Evolutionary conservation across 305 asterid genomes (phyloP).

Genomic region (Fraxinus platypoda): DNA sequence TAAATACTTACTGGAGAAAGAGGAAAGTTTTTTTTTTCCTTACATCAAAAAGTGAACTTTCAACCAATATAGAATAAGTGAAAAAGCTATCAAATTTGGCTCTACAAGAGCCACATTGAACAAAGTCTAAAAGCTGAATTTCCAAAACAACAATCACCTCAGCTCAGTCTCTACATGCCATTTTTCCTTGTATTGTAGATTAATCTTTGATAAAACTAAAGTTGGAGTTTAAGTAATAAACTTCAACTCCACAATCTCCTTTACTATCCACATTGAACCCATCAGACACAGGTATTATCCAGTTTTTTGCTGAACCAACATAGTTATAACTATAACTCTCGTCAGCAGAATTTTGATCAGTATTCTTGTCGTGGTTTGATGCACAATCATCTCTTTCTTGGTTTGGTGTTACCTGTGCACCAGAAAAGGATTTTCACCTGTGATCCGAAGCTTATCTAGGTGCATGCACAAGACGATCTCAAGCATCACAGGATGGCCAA

Average conservation of each 20-base stretch:
- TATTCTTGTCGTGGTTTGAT: constrained; percentile 31
- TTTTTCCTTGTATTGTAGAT: too few relatives aligned
- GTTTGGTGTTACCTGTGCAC: constrained; percentile 16
- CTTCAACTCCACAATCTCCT: too few relatives aligned
- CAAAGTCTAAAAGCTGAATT: neutral
- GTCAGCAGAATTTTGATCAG: constrained; percentile 47
- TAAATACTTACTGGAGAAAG: neutral
- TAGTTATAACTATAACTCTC: constrained; percentile 50
- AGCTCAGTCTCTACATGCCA: neutral
- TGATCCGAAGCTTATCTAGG: too few relatives aligned
- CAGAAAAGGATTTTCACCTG: too few relatives aligned
- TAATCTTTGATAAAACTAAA: too few relatives aligned
- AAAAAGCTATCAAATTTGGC: neutral
- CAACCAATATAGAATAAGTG: neutral
- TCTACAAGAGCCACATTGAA: neutral
- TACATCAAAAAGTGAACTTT: neutral
- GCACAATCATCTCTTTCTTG: constrained; percentile 37
- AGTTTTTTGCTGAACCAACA: constrained; percentile 66
- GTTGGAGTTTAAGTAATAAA: too few relatives aligned
- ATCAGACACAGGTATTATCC: constrained; percentile 66
- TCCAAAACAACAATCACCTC: neutral
- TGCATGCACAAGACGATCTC: too few relatives aligned
- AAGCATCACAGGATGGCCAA: too few relatives aligned
- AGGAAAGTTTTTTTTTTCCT: too few relatives aligned
- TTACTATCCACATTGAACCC: constrained; percentile 14